Evolutionary conservation across 2,329 filamentous ascomycete species (phyloP), one percentile per base, ranked within the genome.

Genomic region (Pseudocercospora cruenta): DNA sequence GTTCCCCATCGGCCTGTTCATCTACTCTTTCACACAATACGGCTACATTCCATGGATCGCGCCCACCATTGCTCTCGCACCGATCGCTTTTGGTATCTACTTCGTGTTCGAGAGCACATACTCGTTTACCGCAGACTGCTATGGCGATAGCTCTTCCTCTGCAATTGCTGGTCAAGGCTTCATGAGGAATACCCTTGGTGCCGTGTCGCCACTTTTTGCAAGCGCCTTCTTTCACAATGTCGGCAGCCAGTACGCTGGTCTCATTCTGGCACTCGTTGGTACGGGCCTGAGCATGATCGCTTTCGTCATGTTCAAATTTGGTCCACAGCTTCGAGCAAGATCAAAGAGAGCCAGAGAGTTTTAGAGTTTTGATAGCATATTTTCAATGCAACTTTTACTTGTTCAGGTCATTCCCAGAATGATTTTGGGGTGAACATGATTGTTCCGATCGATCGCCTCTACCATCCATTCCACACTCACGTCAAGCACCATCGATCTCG

Each of bases 21-120:
- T 86, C 73, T 86, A 85, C 79, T 80, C 78, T 45, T 85, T 85
- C 78, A 85, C 83, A 0, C 83, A 85, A 71, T 85, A 85, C 72
- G 79, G 75, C 4, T 78, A 80, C 60, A 72, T 85, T 1, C 76
- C 72, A 60, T 86, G 84, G 84, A 80, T 84, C 59, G 83, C 80
- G 0, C 83, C 83, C 0, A 76, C 80, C 33, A 81, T 85, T 58
- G 82, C 80, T 14, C 79, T 86, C 2, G 82, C 80, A 0, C 81
- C 82, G 8, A 85, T 85, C 60, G 79, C 82, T 2, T 80, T 85
- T 63, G 84, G 84, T 4, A 85, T 86, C 73, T 85, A 82, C 80
- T 86, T 85, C 75, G 82, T 81, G 26, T 81, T 81, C 68, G 79
- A 81, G 69, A 75, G 74, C 16, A 80, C 78, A 12, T 85, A 85